Conservation (phyloP, 805 yeast genomes). For the Myxozyma neotropica region DNA sequence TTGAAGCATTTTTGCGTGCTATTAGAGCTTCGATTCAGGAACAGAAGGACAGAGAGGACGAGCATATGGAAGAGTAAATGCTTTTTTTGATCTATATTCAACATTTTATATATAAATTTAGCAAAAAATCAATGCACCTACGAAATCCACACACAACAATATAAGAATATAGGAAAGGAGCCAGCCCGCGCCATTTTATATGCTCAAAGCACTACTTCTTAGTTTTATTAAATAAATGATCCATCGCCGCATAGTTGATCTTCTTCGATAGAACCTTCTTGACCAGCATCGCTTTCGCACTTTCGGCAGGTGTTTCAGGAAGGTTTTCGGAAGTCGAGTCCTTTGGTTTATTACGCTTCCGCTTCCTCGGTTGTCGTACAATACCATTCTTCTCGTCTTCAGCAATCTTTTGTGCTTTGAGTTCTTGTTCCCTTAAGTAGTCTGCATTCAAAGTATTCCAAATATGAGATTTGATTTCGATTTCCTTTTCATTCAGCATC, state of each 20-base stretch:
- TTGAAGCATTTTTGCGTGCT: conserved; percentile 53
- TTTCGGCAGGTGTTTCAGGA: conserved; percentile 66
- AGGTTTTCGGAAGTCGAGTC: conserved; percentile 43
- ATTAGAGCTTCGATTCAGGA: conserved; percentile 39
- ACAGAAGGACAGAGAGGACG: background rate
- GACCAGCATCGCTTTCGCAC: conserved; percentile 73
- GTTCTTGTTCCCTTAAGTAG: conserved; percentile 80
- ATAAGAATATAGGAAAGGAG: too few species aligned
- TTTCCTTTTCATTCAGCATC: conserved; percentile 59
- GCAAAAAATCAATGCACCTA: too few species aligned
- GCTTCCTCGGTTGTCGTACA: conserved; percentile 52
- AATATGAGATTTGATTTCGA: conserved; percentile 70
- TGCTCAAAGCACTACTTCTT: background rate
- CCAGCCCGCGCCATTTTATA: too few species aligned
- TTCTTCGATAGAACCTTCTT: conserved; percentile 81
- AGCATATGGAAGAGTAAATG: background rate
- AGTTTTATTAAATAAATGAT: conserved; percentile 42
- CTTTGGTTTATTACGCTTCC: conserved; percentile 42
- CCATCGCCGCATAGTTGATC: conserved; percentile 83
- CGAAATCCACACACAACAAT: too few species aligned
- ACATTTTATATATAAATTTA: background rate
- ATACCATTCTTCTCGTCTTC: conserved; percentile 85
- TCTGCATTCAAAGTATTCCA: conserved; percentile 93
- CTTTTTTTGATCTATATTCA: background rate
- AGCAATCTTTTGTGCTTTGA: conserved; percentile 76